Evolutionary conservation across 352 stramenopile species (phyloP).

Genomic region (Phytopythium ostracodes): DNA sequence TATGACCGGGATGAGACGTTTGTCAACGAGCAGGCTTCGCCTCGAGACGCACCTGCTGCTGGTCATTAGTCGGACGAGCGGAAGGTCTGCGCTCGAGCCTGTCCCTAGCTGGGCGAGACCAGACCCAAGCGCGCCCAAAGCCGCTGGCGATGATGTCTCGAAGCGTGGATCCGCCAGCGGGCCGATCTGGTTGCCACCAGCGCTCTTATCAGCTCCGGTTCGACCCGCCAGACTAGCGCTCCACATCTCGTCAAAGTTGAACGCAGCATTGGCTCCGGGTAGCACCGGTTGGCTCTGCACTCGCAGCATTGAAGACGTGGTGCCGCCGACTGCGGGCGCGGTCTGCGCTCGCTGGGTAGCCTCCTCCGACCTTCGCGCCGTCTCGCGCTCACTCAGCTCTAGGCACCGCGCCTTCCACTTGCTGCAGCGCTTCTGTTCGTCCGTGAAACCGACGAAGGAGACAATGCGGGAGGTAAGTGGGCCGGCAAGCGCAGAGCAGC

Average conservation of each 20-base stretch:
- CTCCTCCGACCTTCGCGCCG: slow-evolving; percentile 31
- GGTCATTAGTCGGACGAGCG: background rate
- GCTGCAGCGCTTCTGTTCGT: slow-evolving; percentile 47
- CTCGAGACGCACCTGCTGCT: background rate
- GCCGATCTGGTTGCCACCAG: background rate
- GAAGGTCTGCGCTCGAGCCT: background rate
- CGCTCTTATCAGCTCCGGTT: background rate
- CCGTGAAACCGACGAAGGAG: too few species aligned
- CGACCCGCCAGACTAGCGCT: slow-evolving; percentile 35
- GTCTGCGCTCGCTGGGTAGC: slow-evolving; percentile 31
- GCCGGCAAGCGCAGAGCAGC: background rate
- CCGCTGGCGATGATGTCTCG: background rate
- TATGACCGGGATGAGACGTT: background rate
- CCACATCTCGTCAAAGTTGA: slow-evolving; percentile 70
- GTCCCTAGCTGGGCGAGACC: background rate
- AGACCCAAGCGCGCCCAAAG: background rate
- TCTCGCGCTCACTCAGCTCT: slow-evolving; percentile 41
- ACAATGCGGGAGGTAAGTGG: background rate
- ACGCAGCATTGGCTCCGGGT: background rate
- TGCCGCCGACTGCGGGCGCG: slow-evolving; percentile 10
- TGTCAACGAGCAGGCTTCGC: background rate
- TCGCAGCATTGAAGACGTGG: slow-evolving; percentile 21
- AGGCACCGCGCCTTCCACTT: slow-evolving; percentile 69
- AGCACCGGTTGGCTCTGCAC: slow-evolving; percentile 36
- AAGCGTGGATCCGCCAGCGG: background rate